Conservation (phyloP, 805 yeast genomes). For the Maudiozyma saulgeensis region DNA sequence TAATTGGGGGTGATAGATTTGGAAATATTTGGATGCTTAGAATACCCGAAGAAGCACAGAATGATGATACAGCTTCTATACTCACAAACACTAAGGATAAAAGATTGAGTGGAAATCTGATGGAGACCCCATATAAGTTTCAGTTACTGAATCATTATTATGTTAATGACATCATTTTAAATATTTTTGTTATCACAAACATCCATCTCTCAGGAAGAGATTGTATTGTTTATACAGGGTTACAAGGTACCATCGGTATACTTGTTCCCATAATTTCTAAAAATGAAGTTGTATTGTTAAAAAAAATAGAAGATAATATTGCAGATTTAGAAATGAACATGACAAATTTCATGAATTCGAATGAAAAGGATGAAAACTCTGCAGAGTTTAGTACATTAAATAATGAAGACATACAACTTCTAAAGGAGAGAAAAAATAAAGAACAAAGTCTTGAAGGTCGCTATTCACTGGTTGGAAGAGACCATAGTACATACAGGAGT, state of each 20-base stretch:
- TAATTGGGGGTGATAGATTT: conserved; percentile 77
- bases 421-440: neutral
- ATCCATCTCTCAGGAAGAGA: conserved; percentile 42
- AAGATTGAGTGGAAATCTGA: conserved; percentile 14
- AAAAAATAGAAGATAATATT: conserved; percentile 39
- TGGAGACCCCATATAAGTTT: conserved; percentile 39
- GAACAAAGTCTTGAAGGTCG: conserved; percentile 18
- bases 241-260: conserved; percentile 75
- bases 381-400: conserved; percentile 4
- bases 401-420: neutral
- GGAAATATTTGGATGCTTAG: conserved; percentile 71
- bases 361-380: conserved; percentile 3
- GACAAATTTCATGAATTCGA: conserved; percentile 3
- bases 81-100: neutral
- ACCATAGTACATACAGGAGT: conserved; percentile 59
- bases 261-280: conserved; percentile 56
- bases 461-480: conserved; percentile 48
- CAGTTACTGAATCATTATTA: conserved; percentile 47
- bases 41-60: conserved; percentile 38
- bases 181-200: conserved; percentile 38
- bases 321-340: conserved; percentile 4
- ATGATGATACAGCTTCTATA: neutral
- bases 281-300: conserved; percentile 52
- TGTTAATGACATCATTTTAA: conserved; percentile 61
- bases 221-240: conserved; percentile 57